These are phyloP conservation scores for Polymyxa betae DNA, from an alignment of 208 protist species.

Conservation along the genomic window DNA sequence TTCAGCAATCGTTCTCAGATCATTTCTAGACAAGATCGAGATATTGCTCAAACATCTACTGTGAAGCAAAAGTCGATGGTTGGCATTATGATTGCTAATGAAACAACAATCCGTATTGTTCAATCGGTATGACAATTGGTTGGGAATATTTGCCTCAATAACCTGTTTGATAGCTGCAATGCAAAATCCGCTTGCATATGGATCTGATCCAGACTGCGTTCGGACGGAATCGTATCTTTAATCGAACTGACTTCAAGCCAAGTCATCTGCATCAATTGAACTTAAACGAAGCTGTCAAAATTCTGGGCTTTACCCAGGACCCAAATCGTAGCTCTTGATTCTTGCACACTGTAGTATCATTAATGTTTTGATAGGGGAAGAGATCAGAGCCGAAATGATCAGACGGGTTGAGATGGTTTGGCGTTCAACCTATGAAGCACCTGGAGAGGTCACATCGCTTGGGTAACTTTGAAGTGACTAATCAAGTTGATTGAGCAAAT, in stretches of 20 bases:
- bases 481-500: neutral
- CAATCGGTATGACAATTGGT: neutral
- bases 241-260: neutral
- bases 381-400: no score
- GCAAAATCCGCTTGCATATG: neutral
- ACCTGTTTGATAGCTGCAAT: neutral
- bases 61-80: neutral
- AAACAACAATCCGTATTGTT: neutral
- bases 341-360: no score
- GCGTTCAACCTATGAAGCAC: no score
- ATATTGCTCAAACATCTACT: neutral
- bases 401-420: no score
- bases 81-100: conserved; percentile 12
- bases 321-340: no score
- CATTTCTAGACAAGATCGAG: neutral
- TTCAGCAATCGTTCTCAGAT: neutral
- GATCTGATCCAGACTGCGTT: conserved; percentile 21
- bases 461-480: neutral
- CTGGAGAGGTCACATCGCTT: neutral
- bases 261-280: neutral
- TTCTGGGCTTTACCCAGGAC: neutral
- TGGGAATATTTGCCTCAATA: neutral
- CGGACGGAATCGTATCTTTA: conserved; percentile 13
- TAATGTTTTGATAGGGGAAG: no score
- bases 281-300: neutral